Percentiles rank a stretch among this genome's conserved stretches.
Conservation (phyloP, 2,329 filamentous ascomycete genomes). For the Aspergillus quadricinctus region DNA sequence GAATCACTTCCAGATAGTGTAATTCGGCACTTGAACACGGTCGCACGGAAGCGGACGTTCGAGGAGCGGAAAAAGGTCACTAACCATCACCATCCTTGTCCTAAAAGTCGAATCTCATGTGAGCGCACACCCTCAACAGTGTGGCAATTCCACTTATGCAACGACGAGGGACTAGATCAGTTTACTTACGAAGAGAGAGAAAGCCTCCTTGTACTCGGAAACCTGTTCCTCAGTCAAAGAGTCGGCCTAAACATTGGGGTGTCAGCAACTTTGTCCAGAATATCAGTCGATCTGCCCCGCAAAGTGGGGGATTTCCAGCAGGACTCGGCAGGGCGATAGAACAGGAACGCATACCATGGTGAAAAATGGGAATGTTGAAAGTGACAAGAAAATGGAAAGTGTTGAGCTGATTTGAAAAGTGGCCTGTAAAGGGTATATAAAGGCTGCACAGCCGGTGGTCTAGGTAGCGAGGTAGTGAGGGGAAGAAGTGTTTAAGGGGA, state of each 20-base stretch:
- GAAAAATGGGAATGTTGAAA: conserved; percentile 12
- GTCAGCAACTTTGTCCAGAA: conserved; percentile 23
- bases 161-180: neutral
- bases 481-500: conserved; percentile 20
- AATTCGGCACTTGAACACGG: neutral
- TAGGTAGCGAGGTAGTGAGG: conserved; percentile 15
- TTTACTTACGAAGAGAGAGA: conserved; percentile 94
- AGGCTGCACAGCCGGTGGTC: conserved; percentile 9
- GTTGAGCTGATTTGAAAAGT: conserved; percentile 3
- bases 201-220: conserved; percentile 99
- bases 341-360: conserved; percentile 28
- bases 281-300: conserved; percentile 27
- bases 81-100: conserved; percentile 90
- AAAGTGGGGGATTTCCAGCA: conserved; percentile 27
- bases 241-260: conserved; percentile 65
- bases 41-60: neutral
- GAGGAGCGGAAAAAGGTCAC: conserved; percentile 36
- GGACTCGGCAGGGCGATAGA: conserved; percentile 3
- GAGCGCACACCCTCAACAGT: conserved; percentile 11
- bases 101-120: conserved; percentile 42
- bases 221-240: conserved; percentile 99
- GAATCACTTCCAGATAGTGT: neutral
- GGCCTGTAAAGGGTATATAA: neutral
- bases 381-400: conserved; percentile 13
- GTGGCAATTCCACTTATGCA: neutral